These are phyloP conservation scores for Apocynum venetum DNA, from an alignment of 257 asterid species.

Conservation along the genomic window DNA sequence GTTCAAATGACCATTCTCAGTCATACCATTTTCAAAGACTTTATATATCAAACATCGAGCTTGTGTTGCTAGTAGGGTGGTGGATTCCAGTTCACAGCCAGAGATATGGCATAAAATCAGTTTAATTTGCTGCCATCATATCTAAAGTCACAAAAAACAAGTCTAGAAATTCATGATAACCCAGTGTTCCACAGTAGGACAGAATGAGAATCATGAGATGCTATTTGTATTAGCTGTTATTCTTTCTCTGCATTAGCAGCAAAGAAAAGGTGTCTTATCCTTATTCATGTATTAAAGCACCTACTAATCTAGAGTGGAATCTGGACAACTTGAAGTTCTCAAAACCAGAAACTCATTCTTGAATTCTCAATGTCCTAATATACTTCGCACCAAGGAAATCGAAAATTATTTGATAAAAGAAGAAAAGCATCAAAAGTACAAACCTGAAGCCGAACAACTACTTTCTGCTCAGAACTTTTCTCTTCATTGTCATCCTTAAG, in stretches of 20 bases:
- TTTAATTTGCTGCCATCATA: background rate
- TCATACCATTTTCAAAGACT: too few species aligned
- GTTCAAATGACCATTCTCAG: background rate
- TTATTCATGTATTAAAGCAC: background rate
- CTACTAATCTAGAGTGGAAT: background rate
- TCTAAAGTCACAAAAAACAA: background rate
- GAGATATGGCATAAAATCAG: background rate
- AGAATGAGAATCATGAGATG: background rate
- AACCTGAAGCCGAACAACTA: slow-evolving; percentile 88
- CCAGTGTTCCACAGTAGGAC: background rate
- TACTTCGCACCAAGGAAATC: background rate
- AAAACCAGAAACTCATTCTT: background rate
- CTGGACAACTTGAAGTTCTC: background rate
- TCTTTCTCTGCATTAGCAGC: background rate
- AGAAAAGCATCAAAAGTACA: slow-evolving; percentile 27
- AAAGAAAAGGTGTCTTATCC: background rate
- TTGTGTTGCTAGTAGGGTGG: background rate
- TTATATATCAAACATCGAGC: background rate
- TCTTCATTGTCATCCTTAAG: slow-evolving; percentile 27
- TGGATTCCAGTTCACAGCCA: background rate
- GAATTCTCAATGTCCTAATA: background rate
- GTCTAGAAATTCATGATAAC: background rate
- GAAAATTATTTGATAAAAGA: background rate
- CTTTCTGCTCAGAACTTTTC: slow-evolving; percentile 41
- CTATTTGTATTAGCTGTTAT: background rate